Evolutionary conservation across 768 basidiomycete species (phyloP).

Genomic region (Tylopilus intermedius): DNA sequence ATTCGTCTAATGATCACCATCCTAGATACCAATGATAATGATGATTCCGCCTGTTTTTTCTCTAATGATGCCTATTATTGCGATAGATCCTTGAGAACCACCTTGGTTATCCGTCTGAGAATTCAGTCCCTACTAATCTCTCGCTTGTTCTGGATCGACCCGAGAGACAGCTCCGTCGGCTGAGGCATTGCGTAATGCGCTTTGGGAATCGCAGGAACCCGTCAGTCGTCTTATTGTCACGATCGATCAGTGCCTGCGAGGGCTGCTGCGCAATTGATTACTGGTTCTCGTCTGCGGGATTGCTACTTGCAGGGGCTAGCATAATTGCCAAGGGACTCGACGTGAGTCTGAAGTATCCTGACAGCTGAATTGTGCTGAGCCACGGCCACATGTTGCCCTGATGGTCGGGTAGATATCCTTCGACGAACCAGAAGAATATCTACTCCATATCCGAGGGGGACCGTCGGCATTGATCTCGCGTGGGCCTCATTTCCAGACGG

Average conservation of each 20-base stretch:
- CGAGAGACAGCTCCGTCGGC: slow-evolving; percentile 33
- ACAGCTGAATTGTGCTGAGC: slow-evolving; percentile 2
- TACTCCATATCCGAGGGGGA: slow-evolving; percentile 40
- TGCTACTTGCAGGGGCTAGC: slow-evolving; percentile 20
- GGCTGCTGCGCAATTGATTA: slow-evolving; percentile 30
- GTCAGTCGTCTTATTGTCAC: slow-evolving; percentile 39
- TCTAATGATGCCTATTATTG: slow-evolving; percentile 39
- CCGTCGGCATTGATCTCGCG: slow-evolving; percentile 35
- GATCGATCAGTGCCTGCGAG: slow-evolving; percentile 21
- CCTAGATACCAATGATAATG: slow-evolving; percentile 48
- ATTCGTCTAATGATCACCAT: slow-evolving; percentile 43
- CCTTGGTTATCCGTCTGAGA: slow-evolving; percentile 44
- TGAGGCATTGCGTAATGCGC: slow-evolving; percentile 37
- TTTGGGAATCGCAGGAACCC: slow-evolving; percentile 39
- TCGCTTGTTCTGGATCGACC: slow-evolving; percentile 38
- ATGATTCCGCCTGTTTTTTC: slow-evolving; percentile 26
- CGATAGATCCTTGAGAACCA: slow-evolving; percentile 42
- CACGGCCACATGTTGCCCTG: slow-evolving; percentile 2
- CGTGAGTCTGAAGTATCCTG: slow-evolving; percentile 24
- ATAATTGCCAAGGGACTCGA: slow-evolving; percentile 32
- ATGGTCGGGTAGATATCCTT: slow-evolving; percentile 37
- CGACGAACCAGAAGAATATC: slow-evolving; percentile 35
- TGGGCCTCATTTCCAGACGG: slow-evolving; percentile 22
- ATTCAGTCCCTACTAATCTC: slow-evolving; percentile 40
- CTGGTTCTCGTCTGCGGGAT: slow-evolving; percentile 23